A percentile compares a stretch with the other conserved stretches of the same genome.
Evolutionary conservation across 768 basidiomycete species (phyloP).

Genomic region (Sarcomyxa edulis): DNA sequence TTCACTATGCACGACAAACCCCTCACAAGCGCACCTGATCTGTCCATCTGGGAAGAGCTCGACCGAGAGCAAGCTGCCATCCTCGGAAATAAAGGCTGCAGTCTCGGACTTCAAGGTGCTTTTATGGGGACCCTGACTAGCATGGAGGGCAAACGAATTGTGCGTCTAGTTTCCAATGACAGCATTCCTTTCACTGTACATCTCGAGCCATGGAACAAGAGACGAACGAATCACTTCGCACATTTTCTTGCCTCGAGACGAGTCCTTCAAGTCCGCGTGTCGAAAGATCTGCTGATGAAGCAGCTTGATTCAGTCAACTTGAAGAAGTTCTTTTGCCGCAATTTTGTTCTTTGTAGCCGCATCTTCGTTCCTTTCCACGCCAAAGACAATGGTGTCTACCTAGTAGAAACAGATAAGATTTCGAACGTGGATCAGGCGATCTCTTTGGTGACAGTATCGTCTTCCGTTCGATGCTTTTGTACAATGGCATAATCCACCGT

Average conservation of each 20-base stretch:
- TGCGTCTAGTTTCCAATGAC: conserved; percentile 25
- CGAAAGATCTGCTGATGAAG: conserved; percentile 31
- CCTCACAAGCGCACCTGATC: conserved; percentile 11
- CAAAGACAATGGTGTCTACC: conserved; percentile 57
- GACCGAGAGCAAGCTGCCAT: conserved; percentile 67
- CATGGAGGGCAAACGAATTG: conserved; percentile 62
- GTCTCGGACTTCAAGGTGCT: conserved; percentile 55
- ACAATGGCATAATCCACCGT: conserved; percentile 60
- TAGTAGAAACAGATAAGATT: conserved; percentile 53
- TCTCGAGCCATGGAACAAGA: conserved; percentile 52
- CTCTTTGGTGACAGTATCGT: conserved; percentile 46
- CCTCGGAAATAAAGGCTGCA: conserved; percentile 46
- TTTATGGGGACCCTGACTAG: conserved; percentile 50
- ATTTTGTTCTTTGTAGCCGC: conserved; percentile 62
- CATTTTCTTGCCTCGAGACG: conserved; percentile 62
- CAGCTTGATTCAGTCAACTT: conserved; percentile 25
- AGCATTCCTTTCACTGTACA: conserved; percentile 31
- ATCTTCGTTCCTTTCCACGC: conserved; percentile 57
- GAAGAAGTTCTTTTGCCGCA: conserved; percentile 32
- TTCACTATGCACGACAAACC: conserved; percentile 15
- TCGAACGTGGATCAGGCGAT: conserved; percentile 25
- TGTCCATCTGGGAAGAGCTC: conserved; percentile 39
- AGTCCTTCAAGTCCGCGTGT: conserved; percentile 51
- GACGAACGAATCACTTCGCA: conserved; percentile 60
- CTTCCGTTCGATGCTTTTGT: conserved; percentile 44